Base-by-base conservation (phyloP, 768 basidiomycete genomes). In the Trametes villosa region DNA sequence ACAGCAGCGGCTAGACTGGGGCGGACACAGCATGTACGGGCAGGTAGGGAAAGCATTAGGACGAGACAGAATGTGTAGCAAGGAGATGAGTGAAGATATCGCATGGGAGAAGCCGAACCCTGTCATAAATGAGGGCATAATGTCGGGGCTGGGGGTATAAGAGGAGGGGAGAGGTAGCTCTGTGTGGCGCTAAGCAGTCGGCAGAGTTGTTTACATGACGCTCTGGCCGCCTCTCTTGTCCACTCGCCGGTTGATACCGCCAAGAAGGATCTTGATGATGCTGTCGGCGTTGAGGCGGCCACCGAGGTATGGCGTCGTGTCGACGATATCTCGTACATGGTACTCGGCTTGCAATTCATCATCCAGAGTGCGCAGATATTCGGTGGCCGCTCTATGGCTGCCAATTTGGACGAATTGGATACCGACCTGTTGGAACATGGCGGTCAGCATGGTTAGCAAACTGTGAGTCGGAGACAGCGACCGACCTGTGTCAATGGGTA, bases 331-430 rank as follows among this genome's bases (percentile, higher is more conserved):
- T 33, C 85, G 77, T 18, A 85, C 74, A 24, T 72, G 69, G 65
- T 82, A 72, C 57, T 73, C 1, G 60, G 63, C 13, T 76, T 65
- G 50, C 34, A 91, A 72, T 12, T 77, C 81, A 64, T 89, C 81
- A 64, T 91, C 90, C 13, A 91, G 75, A 54, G 81, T 74, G 56
- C 76, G 70, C 45, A 85, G 76, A 65, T 70, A 87, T 66, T 72
- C 74, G 3, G 77, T 65, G 45, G 85, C 76, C 45, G 51, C 65
- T 34, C 57, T 69, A 65, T 68, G 71, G 62, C 82, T 70, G 5
- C 89, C 89, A 34, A 92, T 83, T 70, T 91, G 90, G 1, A 92
- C 81, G 51, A 92, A 88, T 63, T 89, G 87, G 27, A 89, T 81
- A 0, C 88, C 86, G 18, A 89, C 76, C 81, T 89, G 68, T 18